A percentile compares a stretch with the other conserved stretches of the same genome.
Conservation (phyloP, 129 eudicot species). For the Dittrichia graveolens region DNA sequence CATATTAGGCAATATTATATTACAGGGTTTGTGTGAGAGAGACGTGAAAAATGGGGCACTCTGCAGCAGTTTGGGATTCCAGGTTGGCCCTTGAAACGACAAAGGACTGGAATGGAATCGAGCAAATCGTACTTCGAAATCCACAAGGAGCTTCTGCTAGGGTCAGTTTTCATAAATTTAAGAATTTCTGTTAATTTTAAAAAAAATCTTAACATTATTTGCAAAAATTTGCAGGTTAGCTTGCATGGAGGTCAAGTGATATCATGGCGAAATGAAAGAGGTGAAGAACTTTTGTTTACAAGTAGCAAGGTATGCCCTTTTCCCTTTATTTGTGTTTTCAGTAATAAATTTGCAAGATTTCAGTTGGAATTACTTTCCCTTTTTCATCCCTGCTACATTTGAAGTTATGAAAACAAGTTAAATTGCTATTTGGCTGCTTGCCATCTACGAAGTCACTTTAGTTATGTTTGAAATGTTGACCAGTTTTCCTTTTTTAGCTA, state of each 20-base stretch:
- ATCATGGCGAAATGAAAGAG: constrained; percentile 87
- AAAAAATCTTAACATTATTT: constrained; percentile 12
- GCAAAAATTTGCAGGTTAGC: constrained; percentile 56
- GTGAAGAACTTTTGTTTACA: constrained; percentile 87
- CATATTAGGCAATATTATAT: constrained; percentile 8
- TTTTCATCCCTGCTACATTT: neutral
- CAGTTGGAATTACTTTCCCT: neutral
- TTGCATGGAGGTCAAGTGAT: constrained; percentile 86
- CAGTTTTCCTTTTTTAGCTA: neutral
- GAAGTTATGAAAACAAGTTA: too few relatives aligned
- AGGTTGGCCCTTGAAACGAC: constrained; percentile 55
- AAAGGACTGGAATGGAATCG: constrained; percentile 79
- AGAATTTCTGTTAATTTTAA: constrained; percentile 4
- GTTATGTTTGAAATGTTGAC: neutral
- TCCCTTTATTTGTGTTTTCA: constrained; percentile 18
- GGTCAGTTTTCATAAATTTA: constrained; percentile 45
- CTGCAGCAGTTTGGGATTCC: constrained; percentile 79
- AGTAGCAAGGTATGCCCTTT: constrained; percentile 68
- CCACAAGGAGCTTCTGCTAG: constrained; percentile 70
- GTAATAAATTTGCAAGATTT: neutral
- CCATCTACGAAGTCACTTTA: too few relatives aligned
- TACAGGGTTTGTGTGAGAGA: constrained; percentile 18
- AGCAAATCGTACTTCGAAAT: constrained; percentile 70
- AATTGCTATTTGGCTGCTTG: too few relatives aligned
- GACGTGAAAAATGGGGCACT: constrained; percentile 64